Evolutionary conservation across 106 monocot genomes (phyloP).

Genomic region (Chionographis japonica): DNA sequence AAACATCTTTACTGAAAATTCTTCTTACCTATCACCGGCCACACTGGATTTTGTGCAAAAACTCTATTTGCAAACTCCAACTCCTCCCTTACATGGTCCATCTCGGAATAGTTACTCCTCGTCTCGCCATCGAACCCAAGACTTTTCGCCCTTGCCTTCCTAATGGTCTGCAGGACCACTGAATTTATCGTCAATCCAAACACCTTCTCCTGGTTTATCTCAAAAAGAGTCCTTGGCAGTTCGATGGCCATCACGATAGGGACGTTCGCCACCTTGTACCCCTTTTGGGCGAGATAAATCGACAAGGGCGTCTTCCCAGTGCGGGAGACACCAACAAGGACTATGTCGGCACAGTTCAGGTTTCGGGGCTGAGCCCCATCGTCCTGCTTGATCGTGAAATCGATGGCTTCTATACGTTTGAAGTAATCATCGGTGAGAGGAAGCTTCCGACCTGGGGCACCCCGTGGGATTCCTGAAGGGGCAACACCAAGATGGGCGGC

Average conservation of each 20-base stretch:
- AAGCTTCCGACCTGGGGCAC: slow-evolving; percentile 40
- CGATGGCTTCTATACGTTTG: slow-evolving; percentile 78
- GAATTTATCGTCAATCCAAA: slow-evolving; percentile 82
- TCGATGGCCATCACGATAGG: slow-evolving; percentile 82
- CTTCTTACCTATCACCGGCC: slow-evolving; percentile 84
- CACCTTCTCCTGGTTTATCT: slow-evolving; percentile 72
- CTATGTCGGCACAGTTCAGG: slow-evolving; percentile 52
- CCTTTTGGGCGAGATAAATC: slow-evolving; percentile 86
- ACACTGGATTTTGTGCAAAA: slow-evolving; percentile 58
- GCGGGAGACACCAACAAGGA: slow-evolving; percentile 82
- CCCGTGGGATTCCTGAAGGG: slow-evolving; percentile 80
- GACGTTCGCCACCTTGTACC: slow-evolving; percentile 90
- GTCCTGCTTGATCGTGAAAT: slow-evolving; percentile 96
- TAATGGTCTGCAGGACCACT: slow-evolving; percentile 65
- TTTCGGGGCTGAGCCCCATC: slow-evolving; percentile 78
- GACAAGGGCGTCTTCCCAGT: slow-evolving; percentile 91
- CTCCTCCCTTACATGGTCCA: slow-evolving; percentile 74
- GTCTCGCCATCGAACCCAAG: slow-evolving; percentile 46
- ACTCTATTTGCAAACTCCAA: slow-evolving; percentile 62
- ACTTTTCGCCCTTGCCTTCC: slow-evolving; percentile 71
- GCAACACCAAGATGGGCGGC: slow-evolving; percentile 77
- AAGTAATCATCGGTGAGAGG: slow-evolving; percentile 75
- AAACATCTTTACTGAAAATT: neutral
- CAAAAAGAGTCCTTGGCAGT: slow-evolving; percentile 61
- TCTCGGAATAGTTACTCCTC: slow-evolving; percentile 75